Evolutionary conservation across 441 rosid species (phyloP).

Genomic region (Erodium trifolium): DNA sequence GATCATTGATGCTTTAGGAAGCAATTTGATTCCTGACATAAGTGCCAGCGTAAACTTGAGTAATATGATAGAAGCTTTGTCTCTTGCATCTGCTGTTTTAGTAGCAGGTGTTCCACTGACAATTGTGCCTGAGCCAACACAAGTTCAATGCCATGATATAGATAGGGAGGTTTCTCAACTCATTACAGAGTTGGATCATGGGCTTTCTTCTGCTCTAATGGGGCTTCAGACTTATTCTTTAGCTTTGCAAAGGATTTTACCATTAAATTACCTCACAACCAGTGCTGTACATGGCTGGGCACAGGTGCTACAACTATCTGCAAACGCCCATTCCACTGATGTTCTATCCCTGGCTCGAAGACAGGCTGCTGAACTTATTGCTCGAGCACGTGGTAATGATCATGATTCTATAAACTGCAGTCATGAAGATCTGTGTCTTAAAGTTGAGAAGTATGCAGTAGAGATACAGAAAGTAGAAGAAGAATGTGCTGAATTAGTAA

Average conservation of each 20-base stretch:
- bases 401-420: slow-evolving; percentile 43
- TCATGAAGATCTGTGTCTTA: slow-evolving; percentile 60
- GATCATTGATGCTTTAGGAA: slow-evolving; percentile 73
- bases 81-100: slow-evolving; percentile 83
- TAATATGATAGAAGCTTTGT: slow-evolving; percentile 45
- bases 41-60: slow-evolving; percentile 42
- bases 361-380: slow-evolving; percentile 75
- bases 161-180: slow-evolving; percentile 80
- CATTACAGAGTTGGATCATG: slow-evolving; percentile 61
- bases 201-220: slow-evolving; percentile 63
- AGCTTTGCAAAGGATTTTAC: slow-evolving; percentile 83
- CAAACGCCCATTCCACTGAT: slow-evolving; percentile 67
- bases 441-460: slow-evolving; percentile 55
- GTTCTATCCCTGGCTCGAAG: slow-evolving; percentile 63
- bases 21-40: slow-evolving; percentile 67
- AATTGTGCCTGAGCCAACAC: slow-evolving; percentile 97
- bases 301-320: slow-evolving; percentile 74
- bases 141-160: slow-evolving; percentile 78
- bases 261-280: slow-evolving; percentile 77
- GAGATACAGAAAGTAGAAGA: slow-evolving; percentile 66
- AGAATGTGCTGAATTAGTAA: slow-evolving; percentile 59
- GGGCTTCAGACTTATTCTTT: slow-evolving; percentile 68
- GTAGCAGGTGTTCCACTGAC: slow-evolving; percentile 88
- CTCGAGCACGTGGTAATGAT: slow-evolving; percentile 46
- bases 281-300: slow-evolving; percentile 84